phyloP scores from a whole-genome alignment of 148 eudicot species.

The Limonium bicolor region DNA sequence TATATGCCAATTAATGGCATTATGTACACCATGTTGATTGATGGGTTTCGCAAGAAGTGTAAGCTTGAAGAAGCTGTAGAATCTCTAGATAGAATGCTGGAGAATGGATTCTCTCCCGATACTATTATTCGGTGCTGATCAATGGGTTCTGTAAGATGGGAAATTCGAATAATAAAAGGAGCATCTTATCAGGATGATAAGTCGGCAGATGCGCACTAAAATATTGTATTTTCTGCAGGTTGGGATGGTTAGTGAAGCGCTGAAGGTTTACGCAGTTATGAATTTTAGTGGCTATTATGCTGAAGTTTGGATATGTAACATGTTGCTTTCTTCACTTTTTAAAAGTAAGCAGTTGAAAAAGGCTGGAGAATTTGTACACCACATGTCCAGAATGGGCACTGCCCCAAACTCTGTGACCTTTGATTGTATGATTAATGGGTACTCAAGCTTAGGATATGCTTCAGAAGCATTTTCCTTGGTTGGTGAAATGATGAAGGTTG shows the following conservation, averaged over 20 bases:
- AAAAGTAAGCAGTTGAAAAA: conserved; percentile 28
- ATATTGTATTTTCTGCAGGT: conserved; percentile 47
- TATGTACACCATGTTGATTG: conserved; percentile 54
- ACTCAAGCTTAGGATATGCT: conserved; percentile 32
- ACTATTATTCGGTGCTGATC: conserved; percentile 50
- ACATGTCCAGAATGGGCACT: conserved; percentile 37
- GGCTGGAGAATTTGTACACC: conserved; percentile 52
- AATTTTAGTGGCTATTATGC: conserved; percentile 19
- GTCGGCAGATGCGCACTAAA: conserved; percentile 34
- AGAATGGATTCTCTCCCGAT: conserved; percentile 40
- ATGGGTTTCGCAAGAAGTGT: conserved; percentile 48
- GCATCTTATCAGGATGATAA: conserved; percentile 55
- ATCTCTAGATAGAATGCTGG: conserved; percentile 34
- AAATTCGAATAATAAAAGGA: conserved; percentile 30
- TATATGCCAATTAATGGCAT: conserved; percentile 17
- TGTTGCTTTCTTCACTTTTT: conserved; percentile 45
- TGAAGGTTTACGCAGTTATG: conserved; percentile 35
- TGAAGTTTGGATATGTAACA: conserved; percentile 36
- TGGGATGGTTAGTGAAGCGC: conserved; percentile 32
- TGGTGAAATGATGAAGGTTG: conserved; percentile 46
- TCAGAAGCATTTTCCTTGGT: conserved; percentile 44
- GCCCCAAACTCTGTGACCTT: conserved; percentile 44
- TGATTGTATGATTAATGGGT: conserved; percentile 48
- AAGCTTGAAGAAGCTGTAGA: conserved; percentile 36
- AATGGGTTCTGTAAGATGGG: conserved; percentile 59